Conservation (phyloP, 208 protist species). For the Leishmania tarentolae region DNA sequence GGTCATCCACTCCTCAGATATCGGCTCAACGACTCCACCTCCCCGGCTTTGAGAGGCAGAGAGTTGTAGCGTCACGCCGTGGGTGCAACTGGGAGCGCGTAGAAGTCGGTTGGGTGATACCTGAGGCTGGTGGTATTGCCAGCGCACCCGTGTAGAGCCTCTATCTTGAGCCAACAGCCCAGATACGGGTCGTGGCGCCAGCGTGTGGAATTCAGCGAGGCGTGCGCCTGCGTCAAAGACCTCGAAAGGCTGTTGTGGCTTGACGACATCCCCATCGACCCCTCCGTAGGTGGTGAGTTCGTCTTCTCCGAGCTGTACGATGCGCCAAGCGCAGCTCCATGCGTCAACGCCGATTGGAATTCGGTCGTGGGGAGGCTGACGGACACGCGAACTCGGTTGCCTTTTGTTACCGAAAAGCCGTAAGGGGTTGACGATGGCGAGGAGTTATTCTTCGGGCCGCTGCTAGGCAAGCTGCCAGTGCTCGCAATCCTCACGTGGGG, state of each 20-base stretch:
- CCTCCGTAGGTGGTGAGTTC: constrained; percentile 14
- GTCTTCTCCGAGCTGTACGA: constrained; percentile 36
- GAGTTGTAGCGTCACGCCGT: neutral
- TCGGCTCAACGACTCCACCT: neutral
- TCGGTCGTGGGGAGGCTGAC: constrained; percentile 19
- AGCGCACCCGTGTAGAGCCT: constrained; percentile 5
- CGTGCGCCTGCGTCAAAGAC: constrained; percentile 18
- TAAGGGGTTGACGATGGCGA: neutral
- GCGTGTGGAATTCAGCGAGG: constrained; percentile 14
- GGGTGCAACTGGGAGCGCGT: neutral
- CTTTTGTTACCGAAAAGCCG: neutral
- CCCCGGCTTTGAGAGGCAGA: neutral
- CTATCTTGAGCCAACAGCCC: constrained; percentile 8
- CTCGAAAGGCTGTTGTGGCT: constrained; percentile 9
- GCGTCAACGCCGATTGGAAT: neutral
- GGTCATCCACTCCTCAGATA: neutral
- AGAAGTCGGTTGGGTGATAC: neutral
- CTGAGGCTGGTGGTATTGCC: neutral
- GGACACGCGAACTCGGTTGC: constrained; percentile 23
- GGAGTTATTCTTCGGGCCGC: neutral
- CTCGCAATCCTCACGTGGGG: constrained; percentile 11
- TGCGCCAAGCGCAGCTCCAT: constrained; percentile 1
- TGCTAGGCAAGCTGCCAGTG: constrained; percentile 19
- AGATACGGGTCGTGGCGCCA: constrained; percentile 44
- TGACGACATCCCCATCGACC: constrained; percentile 6